These are phyloP conservation scores for Fimicolochytrium jonesii DNA, from an alignment of 192 early-diverging fungal genomes.

Conservation along the genomic window DNA sequence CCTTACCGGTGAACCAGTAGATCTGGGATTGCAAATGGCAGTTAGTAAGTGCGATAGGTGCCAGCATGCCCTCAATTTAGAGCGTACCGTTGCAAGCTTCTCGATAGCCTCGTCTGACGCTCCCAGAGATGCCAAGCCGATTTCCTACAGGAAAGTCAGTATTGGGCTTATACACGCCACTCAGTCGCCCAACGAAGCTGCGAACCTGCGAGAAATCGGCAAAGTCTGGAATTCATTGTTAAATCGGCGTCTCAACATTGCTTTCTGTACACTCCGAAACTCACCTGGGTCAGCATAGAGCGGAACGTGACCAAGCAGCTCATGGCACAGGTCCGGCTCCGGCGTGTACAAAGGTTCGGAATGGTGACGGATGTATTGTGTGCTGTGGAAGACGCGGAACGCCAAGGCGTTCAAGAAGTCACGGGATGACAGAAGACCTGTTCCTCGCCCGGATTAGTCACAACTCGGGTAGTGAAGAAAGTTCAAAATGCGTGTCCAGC, in stretches of 20 bases:
- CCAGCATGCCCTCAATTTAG: not conserved
- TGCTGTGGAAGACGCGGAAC: slow-evolving; percentile 95
- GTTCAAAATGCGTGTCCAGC: too few relatives aligned
- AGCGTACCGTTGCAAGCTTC: slow-evolving; percentile 68
- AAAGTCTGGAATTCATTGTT: slow-evolving; percentile 87
- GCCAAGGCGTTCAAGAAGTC: slow-evolving; percentile 96
- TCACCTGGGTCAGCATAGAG: slow-evolving; percentile 49
- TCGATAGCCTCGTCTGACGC: slow-evolving; percentile 88
- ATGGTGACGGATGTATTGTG: slow-evolving; percentile 96
- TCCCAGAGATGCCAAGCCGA: slow-evolving; percentile 89
- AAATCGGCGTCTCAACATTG: too few relatives aligned
- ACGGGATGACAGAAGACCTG: slow-evolving; percentile 74
- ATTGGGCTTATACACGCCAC: not conserved
- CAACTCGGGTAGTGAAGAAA: not conserved
- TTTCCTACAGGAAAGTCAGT: slow-evolving; percentile 91
- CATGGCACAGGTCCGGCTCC: slow-evolving; percentile 92
- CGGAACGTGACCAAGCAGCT: slow-evolving; percentile 87
- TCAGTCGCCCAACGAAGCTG: not conserved
- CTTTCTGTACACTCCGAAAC: too few relatives aligned
- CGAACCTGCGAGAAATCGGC: slow-evolving; percentile 76
- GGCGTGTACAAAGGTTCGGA: slow-evolving; percentile 90
- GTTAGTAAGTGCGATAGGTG: not conserved
- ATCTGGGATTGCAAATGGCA: slow-evolving; percentile 3
- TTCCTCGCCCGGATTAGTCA: not conserved
- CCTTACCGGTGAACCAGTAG: slow-evolving; percentile 89